Conservation (phyloP, 306 rosid genomes). For the Arachis hypogaea region DNA sequence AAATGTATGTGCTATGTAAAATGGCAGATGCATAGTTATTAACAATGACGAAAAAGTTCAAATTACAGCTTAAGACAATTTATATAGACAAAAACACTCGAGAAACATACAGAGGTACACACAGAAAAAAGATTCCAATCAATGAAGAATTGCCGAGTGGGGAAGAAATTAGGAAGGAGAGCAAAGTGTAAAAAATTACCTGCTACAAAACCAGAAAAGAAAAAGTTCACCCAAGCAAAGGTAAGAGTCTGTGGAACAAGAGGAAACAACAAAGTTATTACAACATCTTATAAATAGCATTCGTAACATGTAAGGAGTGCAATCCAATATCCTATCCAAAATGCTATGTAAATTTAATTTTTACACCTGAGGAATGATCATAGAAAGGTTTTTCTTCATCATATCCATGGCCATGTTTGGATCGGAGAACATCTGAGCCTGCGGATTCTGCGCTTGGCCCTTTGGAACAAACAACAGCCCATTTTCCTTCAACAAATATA, state of each 20-base stretch:
- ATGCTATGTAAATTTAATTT: conserved; percentile 17
- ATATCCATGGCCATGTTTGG: conserved; percentile 99
- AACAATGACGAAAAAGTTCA: conserved; percentile 17
- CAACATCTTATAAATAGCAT: conserved; percentile 6
- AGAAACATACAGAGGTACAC: conserved; percentile 11
- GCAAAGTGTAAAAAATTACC: conserved; percentile 53
- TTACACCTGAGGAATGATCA: conserved; percentile 95
- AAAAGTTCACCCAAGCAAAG: conserved; percentile 98
- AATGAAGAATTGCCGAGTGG: background rate
- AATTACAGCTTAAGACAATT: conserved; percentile 2
- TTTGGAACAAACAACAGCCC: conserved; percentile 88
- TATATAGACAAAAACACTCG: conserved; percentile 18
- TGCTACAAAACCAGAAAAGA: conserved; percentile 99
- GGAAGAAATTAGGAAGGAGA: conserved; percentile 22
- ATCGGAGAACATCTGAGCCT: conserved; percentile 98
- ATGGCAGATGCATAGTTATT: conserved; percentile 5
- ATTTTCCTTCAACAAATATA: conserved; percentile 66
- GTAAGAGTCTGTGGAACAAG: conserved; percentile 87
- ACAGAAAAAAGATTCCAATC: conserved; percentile 15
- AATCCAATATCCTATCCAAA: conserved; percentile 31
- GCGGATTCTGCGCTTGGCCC: conserved; percentile 88
- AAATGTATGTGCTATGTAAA: background rate
- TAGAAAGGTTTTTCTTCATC: conserved; percentile 99
- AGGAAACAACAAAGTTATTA: conserved; percentile 33
- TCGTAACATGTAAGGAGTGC: conserved; percentile 1